A percentile compares a stretch with the other conserved stretches of the same genome.
phyloP scores from a whole-genome alignment of 306 rosid genomes.

The Trichosanthes truncata region DNA sequence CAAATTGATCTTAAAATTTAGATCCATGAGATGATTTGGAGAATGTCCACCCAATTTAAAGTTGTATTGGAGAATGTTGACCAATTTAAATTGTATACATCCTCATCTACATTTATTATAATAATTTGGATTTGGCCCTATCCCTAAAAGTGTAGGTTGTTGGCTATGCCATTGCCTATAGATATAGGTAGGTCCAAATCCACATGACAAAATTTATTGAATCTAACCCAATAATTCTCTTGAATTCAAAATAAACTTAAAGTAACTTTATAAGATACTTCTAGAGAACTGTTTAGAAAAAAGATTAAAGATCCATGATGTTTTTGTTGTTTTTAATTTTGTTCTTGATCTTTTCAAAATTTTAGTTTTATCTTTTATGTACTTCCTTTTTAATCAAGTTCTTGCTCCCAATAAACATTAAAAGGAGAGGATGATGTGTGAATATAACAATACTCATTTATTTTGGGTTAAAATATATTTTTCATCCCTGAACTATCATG shows the following conservation, averaged over 20 bases:
- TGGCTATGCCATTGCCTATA: neutral
- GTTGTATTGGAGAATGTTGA: neutral
- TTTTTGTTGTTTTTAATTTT: no score
- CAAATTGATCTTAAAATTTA: neutral
- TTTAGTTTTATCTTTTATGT: no score
- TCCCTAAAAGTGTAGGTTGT: neutral
- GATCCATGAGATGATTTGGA: neutral
- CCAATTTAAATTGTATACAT: neutral
- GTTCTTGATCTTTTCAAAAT: neutral
- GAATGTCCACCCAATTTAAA: neutral
- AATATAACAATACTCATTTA: no score
- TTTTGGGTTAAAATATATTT: no score
- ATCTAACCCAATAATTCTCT: neutral
- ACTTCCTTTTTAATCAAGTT: no score
- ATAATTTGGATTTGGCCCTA: neutral
- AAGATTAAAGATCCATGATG: no score
- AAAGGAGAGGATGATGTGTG: no score
- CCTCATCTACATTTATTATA: neutral
- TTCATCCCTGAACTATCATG: no score
- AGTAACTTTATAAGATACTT: no score
- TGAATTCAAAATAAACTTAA: no score
- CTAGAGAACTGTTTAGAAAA: no score
- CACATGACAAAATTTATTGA: neutral
- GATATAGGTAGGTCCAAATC: neutral
- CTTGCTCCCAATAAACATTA: no score